These are phyloP conservation scores for Melocanna baccifera DNA, from an alignment of 176 grass and related monocot genomes.

Conservation along the genomic window DNA sequence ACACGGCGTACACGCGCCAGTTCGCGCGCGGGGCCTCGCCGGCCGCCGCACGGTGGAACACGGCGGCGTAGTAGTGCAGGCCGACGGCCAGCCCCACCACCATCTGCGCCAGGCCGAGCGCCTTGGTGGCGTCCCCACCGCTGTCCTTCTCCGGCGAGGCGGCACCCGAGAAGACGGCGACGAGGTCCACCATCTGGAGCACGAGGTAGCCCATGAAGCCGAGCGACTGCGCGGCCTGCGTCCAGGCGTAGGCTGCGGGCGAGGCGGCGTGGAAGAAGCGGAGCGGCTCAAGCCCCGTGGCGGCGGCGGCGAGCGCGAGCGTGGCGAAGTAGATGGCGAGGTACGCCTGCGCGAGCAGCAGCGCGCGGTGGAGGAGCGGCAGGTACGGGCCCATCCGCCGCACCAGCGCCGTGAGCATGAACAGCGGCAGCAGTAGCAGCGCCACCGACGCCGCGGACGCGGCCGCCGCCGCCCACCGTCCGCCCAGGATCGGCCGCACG, in stretches of 20 bases:
- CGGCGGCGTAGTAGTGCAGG: conserved; percentile 87
- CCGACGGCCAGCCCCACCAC: conserved; percentile 83
- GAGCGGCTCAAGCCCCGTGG: conserved; percentile 82
- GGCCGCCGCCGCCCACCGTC: conserved; percentile 52
- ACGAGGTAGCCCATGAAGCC: conserved; percentile 79
- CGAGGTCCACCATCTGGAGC: conserved; percentile 82
- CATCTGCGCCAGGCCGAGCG: conserved; percentile 84
- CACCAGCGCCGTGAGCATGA: conserved; percentile 69
- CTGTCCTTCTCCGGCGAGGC: conserved; percentile 35
- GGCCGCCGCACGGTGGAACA: conserved; percentile 85
- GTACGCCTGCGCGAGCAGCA: conserved; percentile 87
- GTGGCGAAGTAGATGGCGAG: conserved; percentile 98
- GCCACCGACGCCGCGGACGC: conserved; percentile 55
- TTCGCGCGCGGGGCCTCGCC: conserved; percentile 78
- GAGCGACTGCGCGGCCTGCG: conserved; percentile 87
- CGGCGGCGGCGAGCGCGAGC: conserved; percentile 68
- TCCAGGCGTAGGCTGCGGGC: conserved; percentile 77
- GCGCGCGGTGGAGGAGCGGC: conserved; percentile 62
- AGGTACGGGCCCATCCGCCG: conserved; percentile 66
- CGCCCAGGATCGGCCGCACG: conserved; percentile 67
- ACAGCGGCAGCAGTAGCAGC: conserved; percentile 62
- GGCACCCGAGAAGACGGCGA: conserved; percentile 66
- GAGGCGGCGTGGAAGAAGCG: conserved; percentile 95
- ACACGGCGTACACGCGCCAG: conserved; percentile 88
- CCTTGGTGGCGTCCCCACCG: conserved; percentile 42